Base-by-base conservation (phyloP, 768 basidiomycete genomes). In the Psilocybe azurescens region DNA sequence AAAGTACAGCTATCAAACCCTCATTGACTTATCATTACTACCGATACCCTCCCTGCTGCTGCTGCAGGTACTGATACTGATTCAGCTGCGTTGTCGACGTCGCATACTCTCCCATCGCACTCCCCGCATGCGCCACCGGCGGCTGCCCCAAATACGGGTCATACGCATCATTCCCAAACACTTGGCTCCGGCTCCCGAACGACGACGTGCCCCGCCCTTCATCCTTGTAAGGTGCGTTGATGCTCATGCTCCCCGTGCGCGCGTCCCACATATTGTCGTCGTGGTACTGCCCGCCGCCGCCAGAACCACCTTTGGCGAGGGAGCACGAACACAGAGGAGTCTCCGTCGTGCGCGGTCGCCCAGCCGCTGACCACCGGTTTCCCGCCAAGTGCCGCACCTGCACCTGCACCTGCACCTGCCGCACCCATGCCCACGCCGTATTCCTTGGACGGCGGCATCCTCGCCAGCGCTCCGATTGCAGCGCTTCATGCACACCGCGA, bases 241-340 rank as follows among this genome's bases (percentile, higher is more conserved):
- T 30, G 72, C 72, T n/a, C 20, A 20, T 20, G 20, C 1, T 20
- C 41, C 11, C 41, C 41, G 72, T 79, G 68, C 87, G 89, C 50
- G 80, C 78, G 62, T 86, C 84, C 87, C 87, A 89, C 47, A 81
- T 20, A 2, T 20, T 20, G 20, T 20, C 78, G 65, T 80, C 79
- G 65, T 82, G 85, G 59, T 78, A 66, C 66, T 83, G 86, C 41
- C 41, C 20, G 39, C 18, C 11, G 20, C 20, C 20, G 20, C 20
- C 20, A 1, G 20, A 20, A 20, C 20, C 20, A 7, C 44, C 30
- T 36, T 68, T 20, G 20, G 53, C 55, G 18, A 92, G 70, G 11
- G 90, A 89, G 90, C 53, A 88, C 77, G 68, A 91, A 91, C 39
- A 88, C 83, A 62, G 86, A 87, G 65, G 88, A 86, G 75, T 89